These are phyloP conservation scores for Aspergillus proliferans DNA, from an alignment of 2,329 filamentous ascomycete genomes.

Conservation along the genomic window DNA sequence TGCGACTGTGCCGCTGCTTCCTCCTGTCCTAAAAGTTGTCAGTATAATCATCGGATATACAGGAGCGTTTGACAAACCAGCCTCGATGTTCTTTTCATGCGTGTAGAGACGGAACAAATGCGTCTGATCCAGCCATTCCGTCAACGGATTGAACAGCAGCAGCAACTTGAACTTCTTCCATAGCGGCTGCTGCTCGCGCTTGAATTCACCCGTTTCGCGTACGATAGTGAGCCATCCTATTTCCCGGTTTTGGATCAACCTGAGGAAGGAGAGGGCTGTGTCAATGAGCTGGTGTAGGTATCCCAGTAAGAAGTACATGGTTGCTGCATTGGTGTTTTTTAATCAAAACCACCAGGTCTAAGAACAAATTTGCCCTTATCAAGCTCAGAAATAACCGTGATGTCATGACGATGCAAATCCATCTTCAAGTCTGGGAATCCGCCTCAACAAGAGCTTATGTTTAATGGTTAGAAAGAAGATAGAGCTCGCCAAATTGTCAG, in stretches of 20 bases:
- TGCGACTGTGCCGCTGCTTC: constrained; percentile 26
- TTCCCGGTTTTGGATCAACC: constrained; percentile 21
- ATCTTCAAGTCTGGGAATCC: no score
- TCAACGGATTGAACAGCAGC: constrained; percentile 37
- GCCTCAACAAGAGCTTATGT: not conserved
- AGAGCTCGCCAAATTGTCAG: no score
- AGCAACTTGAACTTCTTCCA: constrained; percentile 38
- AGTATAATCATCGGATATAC: not conserved
- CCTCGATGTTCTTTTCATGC: constrained; percentile 29
- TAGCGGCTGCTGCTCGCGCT: constrained; percentile 36
- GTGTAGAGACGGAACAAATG: constrained; percentile 32
- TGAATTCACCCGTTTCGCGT: constrained; percentile 29
- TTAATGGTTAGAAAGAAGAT: not conserved
- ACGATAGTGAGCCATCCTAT: constrained; percentile 26
- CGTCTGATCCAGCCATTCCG: constrained; percentile 37
- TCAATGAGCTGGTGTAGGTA: not conserved
- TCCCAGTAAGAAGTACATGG: constrained; percentile 3
- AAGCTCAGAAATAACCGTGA: not conserved
- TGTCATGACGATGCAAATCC: not conserved
- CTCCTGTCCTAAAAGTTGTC: constrained; percentile 1
- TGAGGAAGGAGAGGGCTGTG: not conserved
- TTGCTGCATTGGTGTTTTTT: not conserved
- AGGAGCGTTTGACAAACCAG: constrained; percentile 14
- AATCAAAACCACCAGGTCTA: not conserved
- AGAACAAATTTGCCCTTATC: not conserved